These are phyloP conservation scores for Cladosporium cucumerinum DNA, from an alignment of 2,329 filamentous ascomycete genomes.

Conservation along the genomic window DNA sequence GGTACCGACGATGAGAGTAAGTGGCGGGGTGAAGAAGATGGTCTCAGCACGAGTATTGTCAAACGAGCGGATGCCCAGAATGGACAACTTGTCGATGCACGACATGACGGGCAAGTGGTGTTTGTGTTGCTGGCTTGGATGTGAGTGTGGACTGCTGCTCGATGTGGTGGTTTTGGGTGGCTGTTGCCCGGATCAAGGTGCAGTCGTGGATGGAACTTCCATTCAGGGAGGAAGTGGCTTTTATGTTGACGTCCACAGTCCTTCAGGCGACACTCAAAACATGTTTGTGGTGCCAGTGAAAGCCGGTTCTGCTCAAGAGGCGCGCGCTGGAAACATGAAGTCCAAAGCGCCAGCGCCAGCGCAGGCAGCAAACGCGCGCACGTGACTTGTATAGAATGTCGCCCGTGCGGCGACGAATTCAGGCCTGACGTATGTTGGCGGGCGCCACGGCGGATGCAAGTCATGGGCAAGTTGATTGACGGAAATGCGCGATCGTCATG, in stretches of 20 bases:
- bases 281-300: background rate
- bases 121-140: background rate
- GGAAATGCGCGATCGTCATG: constrained; percentile 7
- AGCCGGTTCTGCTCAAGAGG: background rate
- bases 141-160: background rate
- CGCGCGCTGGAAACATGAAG: background rate
- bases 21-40: constrained; percentile 82
- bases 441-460: background rate
- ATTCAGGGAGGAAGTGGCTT: background rate
- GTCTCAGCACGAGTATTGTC: constrained; percentile 69
- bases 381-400: background rate
- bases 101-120: constrained; percentile 37
- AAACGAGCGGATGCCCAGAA: constrained; percentile 84
- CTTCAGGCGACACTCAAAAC: background rate
- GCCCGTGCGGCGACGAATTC: background rate
- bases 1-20: constrained; percentile 94
- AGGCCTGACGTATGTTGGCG: background rate
- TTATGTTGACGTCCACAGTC: background rate
- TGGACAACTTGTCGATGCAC: constrained; percentile 84
- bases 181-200: background rate
- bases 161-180: background rate
- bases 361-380: background rate
- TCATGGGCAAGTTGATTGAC: background rate
- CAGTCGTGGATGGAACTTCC: background rate
- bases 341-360: background rate